Conservation (phyloP, 1,284 basidiomycete species). For the Takashimella tepidaria region DNA sequence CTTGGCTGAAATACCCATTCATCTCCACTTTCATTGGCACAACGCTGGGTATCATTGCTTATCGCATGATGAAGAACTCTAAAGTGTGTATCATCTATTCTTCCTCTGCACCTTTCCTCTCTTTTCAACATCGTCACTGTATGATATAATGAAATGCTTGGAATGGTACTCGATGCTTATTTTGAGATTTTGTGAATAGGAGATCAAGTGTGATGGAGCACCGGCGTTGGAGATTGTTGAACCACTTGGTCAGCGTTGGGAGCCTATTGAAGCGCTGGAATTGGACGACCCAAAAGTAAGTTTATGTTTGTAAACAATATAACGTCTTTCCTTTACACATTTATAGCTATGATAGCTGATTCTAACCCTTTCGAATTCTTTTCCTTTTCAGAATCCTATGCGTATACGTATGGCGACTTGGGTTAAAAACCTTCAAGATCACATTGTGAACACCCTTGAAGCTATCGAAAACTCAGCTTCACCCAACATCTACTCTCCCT, state of each 20-base stretch:
- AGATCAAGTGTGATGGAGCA: constrained; percentile 30
- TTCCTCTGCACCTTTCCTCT: too few species aligned
- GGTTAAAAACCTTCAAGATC: constrained; percentile 71
- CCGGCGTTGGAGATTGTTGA: constrained; percentile 31
- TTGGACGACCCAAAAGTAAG: constrained; percentile 44
- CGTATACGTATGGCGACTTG: constrained; percentile 74
- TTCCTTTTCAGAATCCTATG: constrained; percentile 57
- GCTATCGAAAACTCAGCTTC: constrained; percentile 66
- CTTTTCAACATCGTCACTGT: too few species aligned
- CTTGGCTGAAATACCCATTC: background rate
- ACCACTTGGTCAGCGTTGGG: constrained; percentile 31
- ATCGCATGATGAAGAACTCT: background rate
- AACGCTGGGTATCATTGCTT: background rate
- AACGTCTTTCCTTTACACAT: too few species aligned
- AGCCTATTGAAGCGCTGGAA: constrained; percentile 38
- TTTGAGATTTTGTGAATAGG: background rate
- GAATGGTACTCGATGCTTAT: too few species aligned
- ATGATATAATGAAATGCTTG: too few species aligned
- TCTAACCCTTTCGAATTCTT: too few species aligned
- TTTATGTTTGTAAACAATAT: too few species aligned
- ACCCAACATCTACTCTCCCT: constrained; percentile 21
- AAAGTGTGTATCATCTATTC: too few species aligned
- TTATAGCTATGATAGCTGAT: too few species aligned
- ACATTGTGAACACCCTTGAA: constrained; percentile 77
- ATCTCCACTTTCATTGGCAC: background rate